Percentiles rank a stretch among this genome's conserved stretches.
Conservation (phyloP, 345 rosid genomes). For the Eucalyptus polyanthemos region DNA sequence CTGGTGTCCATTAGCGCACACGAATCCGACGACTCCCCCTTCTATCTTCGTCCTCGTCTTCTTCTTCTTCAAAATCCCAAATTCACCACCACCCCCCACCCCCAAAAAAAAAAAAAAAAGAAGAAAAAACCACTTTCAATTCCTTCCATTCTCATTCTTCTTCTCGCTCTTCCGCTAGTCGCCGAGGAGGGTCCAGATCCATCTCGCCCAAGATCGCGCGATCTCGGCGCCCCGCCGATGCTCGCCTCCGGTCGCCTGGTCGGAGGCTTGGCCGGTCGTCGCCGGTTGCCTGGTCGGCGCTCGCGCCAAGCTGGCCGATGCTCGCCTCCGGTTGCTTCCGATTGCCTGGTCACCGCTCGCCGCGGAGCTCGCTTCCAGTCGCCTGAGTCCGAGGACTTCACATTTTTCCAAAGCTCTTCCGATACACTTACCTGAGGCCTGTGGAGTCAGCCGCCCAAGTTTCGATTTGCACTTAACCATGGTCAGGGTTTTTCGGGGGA, state of each 20-base stretch:
- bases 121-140: not conserved
- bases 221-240: not conserved
- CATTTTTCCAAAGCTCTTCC: not conserved
- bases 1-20: no score
- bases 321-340: not conserved
- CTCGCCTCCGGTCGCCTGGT: not conserved
- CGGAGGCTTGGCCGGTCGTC: no score
- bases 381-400: not conserved
- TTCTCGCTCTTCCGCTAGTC: not conserved
- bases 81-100: no score
- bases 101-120: no score
- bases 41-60: no score
- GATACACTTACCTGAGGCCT: not conserved
- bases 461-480: no score
- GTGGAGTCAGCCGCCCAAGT: not conserved
- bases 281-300: not conserved
- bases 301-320: no score
- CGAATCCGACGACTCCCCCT: no score
- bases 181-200: not conserved
- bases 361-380: no score
- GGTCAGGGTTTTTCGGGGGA: no score
- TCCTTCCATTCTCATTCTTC: not conserved
- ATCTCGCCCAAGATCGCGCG: not conserved
- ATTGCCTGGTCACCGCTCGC: not conserved
- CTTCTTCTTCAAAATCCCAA: no score